Percentiles rank a stretch among this genome's conserved stretches.
Conservation (phyloP, 2,329 filamentous ascomycete species). For the Albophoma yamanashiensis region DNA sequence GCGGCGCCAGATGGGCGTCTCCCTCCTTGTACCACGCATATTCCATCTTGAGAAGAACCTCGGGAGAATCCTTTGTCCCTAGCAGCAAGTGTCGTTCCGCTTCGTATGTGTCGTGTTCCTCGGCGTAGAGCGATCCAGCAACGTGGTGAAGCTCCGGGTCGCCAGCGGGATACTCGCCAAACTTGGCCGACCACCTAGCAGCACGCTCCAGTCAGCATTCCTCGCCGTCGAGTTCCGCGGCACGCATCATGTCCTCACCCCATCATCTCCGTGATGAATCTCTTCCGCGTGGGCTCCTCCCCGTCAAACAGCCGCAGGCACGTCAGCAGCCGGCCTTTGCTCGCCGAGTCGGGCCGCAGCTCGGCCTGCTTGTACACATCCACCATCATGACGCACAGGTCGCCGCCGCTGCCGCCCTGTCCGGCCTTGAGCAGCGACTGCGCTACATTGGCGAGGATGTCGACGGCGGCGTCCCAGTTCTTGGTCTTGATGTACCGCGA, state of each 20-base stretch:
- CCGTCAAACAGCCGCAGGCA: conserved; percentile 70
- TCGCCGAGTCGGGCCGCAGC: conserved; percentile 62
- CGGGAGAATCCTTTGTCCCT: conserved; percentile 80
- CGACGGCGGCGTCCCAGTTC: conserved; percentile 77
- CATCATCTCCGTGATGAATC: conserved; percentile 79
- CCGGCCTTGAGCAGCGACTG: conserved; percentile 79
- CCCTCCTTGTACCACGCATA: conserved; percentile 91
- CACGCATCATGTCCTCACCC: conserved; percentile 33
- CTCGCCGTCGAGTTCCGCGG: neutral
- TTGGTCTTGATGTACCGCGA: conserved; percentile 83
- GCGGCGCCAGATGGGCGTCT: conserved; percentile 74
- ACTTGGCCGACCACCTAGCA: conserved; percentile 66
- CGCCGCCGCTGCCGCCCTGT: conserved; percentile 88
- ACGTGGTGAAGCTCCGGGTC: conserved; percentile 95
- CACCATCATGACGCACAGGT: conserved; percentile 76
- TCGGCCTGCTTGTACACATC: conserved; percentile 87
- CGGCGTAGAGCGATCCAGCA: conserved; percentile 76
- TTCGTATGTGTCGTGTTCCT: conserved; percentile 86
- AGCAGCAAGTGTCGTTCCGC: conserved; percentile 84
- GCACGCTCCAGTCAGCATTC: conserved; percentile 2
- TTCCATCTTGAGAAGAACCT: conserved; percentile 71
- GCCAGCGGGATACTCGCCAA: conserved; percentile 78
- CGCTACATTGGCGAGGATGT: conserved; percentile 77
- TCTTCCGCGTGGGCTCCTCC: conserved; percentile 85
- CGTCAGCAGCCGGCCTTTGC: conserved; percentile 65